phyloP scores from a whole-genome alignment of 1,284 basidiomycete genomes.

The Garcileccinum viscosum region DNA sequence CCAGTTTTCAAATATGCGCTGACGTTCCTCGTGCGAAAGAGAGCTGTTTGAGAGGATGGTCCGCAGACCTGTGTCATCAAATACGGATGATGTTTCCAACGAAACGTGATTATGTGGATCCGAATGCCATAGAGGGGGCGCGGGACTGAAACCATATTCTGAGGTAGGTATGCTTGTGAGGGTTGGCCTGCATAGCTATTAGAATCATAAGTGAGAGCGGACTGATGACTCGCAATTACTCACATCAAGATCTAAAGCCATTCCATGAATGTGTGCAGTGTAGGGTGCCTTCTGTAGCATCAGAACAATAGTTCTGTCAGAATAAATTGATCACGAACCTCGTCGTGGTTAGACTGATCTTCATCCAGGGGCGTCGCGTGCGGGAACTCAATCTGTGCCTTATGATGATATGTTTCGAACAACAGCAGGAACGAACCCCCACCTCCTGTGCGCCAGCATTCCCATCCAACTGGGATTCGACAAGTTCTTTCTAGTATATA shows the following conservation, averaged over 20 bases:
- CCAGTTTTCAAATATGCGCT: slow-evolving; percentile 1
- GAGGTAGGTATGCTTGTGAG: not conserved
- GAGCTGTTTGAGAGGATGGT: not conserved
- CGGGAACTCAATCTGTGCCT: not conserved
- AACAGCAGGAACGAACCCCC: not conserved
- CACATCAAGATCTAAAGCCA: not conserved
- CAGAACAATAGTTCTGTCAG: not conserved
- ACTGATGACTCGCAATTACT: not conserved
- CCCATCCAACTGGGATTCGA: not conserved
- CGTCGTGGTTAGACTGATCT: not conserved
- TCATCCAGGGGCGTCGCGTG: not conserved
- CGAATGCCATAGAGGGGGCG: not conserved
- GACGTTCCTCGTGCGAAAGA: not conserved
- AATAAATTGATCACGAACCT: not conserved
- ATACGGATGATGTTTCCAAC: not conserved
- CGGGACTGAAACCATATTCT: not conserved
- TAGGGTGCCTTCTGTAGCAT: not conserved
- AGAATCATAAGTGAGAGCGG: not conserved
- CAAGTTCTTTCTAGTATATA: not conserved
- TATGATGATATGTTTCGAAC: not conserved
- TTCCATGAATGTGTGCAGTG: not conserved
- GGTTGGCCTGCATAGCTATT: not conserved
- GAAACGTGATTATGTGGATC: not conserved
- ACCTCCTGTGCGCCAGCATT: not conserved
- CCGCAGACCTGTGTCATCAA: not conserved